Evolutionary conservation across 768 basidiomycete genomes (phyloP), one percentile per base, ranked within the genome.

Genomic region (Xanthoconium purpureum): DNA sequence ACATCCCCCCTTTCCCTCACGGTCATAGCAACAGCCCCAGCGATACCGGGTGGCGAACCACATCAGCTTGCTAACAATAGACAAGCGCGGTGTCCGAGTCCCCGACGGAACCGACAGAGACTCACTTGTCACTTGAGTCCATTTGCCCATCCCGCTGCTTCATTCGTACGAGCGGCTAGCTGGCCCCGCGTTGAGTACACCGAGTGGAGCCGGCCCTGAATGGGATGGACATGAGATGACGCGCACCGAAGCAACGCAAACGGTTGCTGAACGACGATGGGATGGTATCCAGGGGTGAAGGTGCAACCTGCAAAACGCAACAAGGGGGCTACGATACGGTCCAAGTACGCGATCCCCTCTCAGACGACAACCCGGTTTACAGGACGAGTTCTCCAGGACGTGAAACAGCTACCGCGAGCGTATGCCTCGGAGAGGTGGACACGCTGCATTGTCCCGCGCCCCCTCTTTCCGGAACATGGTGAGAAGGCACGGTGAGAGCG

Each of bases 341-440:
- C 59, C 40, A 33, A 24, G 13, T 29, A 33, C 17, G 24, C 28
- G 43, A 62, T 62, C 39, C 49, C 47, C 15, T 29, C 50, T 60
- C 46, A 8, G 36, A 17, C 15, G 28, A 17, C 38, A 44, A 17
- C 36, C 38, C 18, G 11, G 15, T 46, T n/a, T 8, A 24, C 24
- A 48, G 13, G 30, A 29, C 30, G 33, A 18, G 18, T 14, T 20
- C 33, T 32, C 36, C 36, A 57, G 35, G 24, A 57, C 54, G 35
- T 58, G 55, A 52, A 42, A 57, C 50, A 52, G 54, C 15, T 20
- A n/a, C 36, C 45, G 42, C 24, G 44, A 42, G 1, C 17, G n/a
- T 14, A 32, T 3, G 24, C 55, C 50, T 40, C 49, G 50, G 60
- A 40, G 24, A 35, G 44, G 32, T 17, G 39, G 20, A 13, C 32